phyloP scores from a whole-genome alignment of 2,329 filamentous ascomycete genomes.

The Ilyonectria robusta region DNA sequence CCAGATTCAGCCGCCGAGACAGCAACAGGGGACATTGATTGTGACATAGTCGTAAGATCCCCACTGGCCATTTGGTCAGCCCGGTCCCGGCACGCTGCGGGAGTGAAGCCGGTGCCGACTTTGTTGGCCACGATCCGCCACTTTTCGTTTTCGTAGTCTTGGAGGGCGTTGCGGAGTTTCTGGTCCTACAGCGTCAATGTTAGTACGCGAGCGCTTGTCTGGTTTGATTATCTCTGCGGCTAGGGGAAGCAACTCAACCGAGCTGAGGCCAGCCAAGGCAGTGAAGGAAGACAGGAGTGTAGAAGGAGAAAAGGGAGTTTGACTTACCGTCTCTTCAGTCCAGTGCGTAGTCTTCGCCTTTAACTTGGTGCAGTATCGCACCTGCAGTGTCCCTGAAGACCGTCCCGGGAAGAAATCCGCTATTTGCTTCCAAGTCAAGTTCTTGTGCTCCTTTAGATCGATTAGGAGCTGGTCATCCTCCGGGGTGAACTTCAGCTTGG shows the following conservation, averaged over 20 bases:
- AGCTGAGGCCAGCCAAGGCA: background rate
- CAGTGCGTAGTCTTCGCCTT: conserved; percentile 95
- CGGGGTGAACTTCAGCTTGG: conserved; percentile 93
- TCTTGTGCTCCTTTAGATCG: conserved; percentile 94
- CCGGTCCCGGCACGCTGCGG: conserved; percentile 87
- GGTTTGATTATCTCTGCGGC: too few species aligned
- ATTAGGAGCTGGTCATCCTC: conserved; percentile 92
- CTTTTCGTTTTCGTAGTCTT: conserved; percentile 91
- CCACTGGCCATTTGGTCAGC: conserved; percentile 73
- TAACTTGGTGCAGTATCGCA: conserved; percentile 94
- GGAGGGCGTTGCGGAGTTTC: conserved; percentile 81
- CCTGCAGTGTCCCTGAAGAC: conserved; percentile 91
- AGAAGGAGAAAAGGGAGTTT: background rate
- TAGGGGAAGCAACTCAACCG: background rate
- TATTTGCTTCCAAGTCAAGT: conserved; percentile 97
- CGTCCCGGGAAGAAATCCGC: conserved; percentile 95
- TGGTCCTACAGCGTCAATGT: conserved; percentile 70
- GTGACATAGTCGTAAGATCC: conserved; percentile 56
- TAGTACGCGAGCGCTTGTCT: conserved; percentile 16
- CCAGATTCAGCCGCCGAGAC: conserved; percentile 44
- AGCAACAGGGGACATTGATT: conserved; percentile 67
- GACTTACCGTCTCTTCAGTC: conserved; percentile 90
- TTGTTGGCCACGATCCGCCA: conserved; percentile 95
- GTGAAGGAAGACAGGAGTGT: background rate
- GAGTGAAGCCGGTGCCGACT: conserved; percentile 90